Conservation (phyloP, 2,329 filamentous ascomycete species). For the Calonectria honghensis region DNA sequence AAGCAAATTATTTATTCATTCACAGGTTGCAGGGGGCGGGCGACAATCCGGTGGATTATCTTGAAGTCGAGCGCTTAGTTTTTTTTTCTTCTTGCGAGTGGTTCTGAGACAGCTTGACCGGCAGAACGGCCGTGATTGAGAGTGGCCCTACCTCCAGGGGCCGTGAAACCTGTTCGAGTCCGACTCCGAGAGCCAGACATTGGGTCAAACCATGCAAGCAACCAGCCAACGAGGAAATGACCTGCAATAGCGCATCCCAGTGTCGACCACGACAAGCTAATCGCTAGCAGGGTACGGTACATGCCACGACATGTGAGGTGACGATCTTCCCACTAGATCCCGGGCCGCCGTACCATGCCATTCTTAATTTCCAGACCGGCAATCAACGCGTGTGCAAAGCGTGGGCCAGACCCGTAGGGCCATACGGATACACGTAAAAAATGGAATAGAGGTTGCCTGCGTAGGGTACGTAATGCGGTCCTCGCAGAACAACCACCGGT, state of each 20-base stretch:
- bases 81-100: no score
- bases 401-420: slow-evolving; percentile 21
- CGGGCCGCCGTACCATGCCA: slow-evolving; percentile 26
- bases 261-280: slow-evolving; percentile 2
- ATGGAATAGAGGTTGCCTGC: neutral
- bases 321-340: slow-evolving; percentile 27
- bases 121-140: neutral
- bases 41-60: slow-evolving; percentile 13
- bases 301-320: slow-evolving; percentile 20
- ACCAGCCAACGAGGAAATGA: neutral
- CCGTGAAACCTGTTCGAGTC: slow-evolving; percentile 14
- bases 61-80: slow-evolving; percentile 1
- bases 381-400: slow-evolving; percentile 18
- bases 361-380: slow-evolving; percentile 24
- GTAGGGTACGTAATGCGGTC: slow-evolving; percentile 1
- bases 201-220: slow-evolving; percentile 3
- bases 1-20: slow-evolving; percentile 3
- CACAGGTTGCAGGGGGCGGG: neutral
- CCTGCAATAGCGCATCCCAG: neutral
- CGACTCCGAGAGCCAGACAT: slow-evolving; percentile 5
- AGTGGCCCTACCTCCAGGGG: neutral
- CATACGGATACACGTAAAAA: slow-evolving; percentile 28
- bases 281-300: slow-evolving; percentile 22
- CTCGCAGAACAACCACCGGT: neutral
- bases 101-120: neutral